Evolutionary conservation across 352 stramenopile genomes (phyloP).

Genomic region (Plasmopara muralis): DNA sequence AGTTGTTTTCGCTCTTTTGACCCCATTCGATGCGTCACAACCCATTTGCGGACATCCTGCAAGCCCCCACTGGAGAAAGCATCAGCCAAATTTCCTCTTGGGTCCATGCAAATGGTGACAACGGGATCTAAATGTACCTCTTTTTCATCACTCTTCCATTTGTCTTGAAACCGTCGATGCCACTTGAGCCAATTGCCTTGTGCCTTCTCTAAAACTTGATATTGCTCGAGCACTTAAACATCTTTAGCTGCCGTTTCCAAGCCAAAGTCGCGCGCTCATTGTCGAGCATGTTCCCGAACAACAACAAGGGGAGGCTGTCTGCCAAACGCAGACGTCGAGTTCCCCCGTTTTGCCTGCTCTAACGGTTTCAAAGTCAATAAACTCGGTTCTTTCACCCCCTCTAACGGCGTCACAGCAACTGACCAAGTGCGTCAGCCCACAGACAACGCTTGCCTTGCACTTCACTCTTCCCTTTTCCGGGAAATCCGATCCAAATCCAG

Average conservation of each 20-base stretch:
- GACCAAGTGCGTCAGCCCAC: slow-evolving; percentile 30
- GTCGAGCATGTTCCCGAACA: slow-evolving; percentile 35
- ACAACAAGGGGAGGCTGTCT: slow-evolving; percentile 53
- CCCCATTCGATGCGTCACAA: slow-evolving; percentile 38
- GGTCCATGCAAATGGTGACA: slow-evolving; percentile 52
- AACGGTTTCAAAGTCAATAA: slow-evolving; percentile 37
- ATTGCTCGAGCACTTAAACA: slow-evolving; percentile 17
- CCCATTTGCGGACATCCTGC: slow-evolving; percentile 61
- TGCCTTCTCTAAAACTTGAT: slow-evolving; percentile 34
- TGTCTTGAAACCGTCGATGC: slow-evolving; percentile 25
- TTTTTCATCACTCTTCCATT: slow-evolving; percentile 1
- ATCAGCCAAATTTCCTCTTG: slow-evolving; percentile 40
- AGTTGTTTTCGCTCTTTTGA: slow-evolving; percentile 6
- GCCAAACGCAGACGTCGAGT: slow-evolving; percentile 25
- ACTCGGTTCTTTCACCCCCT: slow-evolving; percentile 45
- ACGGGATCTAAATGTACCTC: slow-evolving; percentile 45
- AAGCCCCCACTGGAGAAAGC: slow-evolving; percentile 59
- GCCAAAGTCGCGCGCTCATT: slow-evolving; percentile 27
- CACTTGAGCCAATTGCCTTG: slow-evolving; percentile 42
- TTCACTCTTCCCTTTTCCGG: slow-evolving; percentile 40
- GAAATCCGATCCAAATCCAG: slow-evolving; percentile 46
- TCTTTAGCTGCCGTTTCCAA: slow-evolving; percentile 29
- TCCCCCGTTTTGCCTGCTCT: slow-evolving; percentile 10
- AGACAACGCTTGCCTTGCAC: slow-evolving; percentile 51
- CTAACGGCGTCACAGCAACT: slow-evolving; percentile 38